phyloP scores from a whole-genome alignment of 192 early-diverging fungal genomes.

The Obelidium mucronatum region DNA sequence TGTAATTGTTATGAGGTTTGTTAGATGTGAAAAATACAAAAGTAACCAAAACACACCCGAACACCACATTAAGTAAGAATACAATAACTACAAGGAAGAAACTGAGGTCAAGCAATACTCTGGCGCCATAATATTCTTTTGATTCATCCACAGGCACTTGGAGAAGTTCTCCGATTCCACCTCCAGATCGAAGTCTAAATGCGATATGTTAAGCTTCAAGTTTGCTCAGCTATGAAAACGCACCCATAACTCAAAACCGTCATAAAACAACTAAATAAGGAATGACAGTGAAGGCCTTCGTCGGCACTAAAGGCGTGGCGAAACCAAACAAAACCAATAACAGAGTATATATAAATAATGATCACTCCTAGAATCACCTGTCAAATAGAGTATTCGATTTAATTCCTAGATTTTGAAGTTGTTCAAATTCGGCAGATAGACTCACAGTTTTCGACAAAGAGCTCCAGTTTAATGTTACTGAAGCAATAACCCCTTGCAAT shows the following conservation, averaged over 20 bases:
- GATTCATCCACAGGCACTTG: constrained; percentile 30
- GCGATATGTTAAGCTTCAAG: background rate
- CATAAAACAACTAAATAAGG: constrained; percentile 41
- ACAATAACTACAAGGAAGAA: constrained; percentile 51
- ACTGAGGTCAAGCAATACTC: constrained; percentile 39
- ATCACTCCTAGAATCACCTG: constrained; percentile 46
- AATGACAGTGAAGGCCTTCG: constrained; percentile 41
- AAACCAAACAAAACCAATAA: constrained; percentile 46
- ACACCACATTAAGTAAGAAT: constrained; percentile 49
- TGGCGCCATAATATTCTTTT: constrained; percentile 39
- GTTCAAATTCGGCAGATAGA: background rate
- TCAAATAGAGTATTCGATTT: background rate
- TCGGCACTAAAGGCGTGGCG: constrained; percentile 34
- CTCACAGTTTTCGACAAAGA: constrained; percentile 45
- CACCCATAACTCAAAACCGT: constrained; percentile 48
- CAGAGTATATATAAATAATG: constrained; percentile 46
- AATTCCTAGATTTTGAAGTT: constrained; percentile 4
- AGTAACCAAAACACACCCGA: constrained; percentile 34
- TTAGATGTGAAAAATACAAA: constrained; percentile 21
- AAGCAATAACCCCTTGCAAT: constrained; percentile 46
- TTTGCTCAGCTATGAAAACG: too few species aligned
- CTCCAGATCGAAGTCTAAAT: constrained; percentile 42
- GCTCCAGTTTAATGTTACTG: constrained; percentile 46
- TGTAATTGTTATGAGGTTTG: background rate
- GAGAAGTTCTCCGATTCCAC: constrained; percentile 46